These are phyloP conservation scores for Monilinia laxa DNA, from an alignment of 2,329 filamentous ascomycete genomes.

Conservation along the genomic window DNA sequence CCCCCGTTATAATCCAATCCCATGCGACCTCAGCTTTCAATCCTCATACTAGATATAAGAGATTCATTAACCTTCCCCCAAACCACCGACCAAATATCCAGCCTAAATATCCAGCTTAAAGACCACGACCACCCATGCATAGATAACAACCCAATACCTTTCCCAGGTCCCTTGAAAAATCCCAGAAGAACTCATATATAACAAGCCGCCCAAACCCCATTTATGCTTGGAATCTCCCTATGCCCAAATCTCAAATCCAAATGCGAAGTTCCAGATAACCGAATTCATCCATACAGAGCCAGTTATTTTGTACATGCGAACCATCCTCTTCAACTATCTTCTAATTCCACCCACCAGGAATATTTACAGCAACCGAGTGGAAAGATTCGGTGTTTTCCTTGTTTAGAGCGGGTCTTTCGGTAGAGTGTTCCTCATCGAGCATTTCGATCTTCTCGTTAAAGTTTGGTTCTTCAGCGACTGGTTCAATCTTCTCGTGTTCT, in stretches of 20 bases:
- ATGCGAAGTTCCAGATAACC: not conserved
- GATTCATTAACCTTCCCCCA: conserved; percentile 16
- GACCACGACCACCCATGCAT: not conserved
- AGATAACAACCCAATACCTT: not conserved
- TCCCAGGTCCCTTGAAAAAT: not conserved
- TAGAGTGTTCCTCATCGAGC: not conserved
- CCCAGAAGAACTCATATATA: not conserved
- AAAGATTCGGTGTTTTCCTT: conserved; percentile 6
- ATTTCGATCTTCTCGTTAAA: conserved; percentile 3
- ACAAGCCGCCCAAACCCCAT: not conserved
- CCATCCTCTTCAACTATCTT: not conserved
- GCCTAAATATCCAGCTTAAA: not conserved
- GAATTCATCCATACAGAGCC: not conserved
- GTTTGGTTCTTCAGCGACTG: not conserved
- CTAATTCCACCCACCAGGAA: conserved; percentile 15
- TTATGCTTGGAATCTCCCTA: not conserved
- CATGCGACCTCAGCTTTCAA: not conserved
- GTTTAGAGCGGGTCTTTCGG: not conserved
- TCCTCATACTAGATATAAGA: conserved; percentile 13
- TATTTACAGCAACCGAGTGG: not conserved
- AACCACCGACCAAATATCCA: not conserved
- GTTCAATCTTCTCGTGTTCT: conserved; percentile 12
- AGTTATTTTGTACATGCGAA: not conserved
- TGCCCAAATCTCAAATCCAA: conserved; percentile 1
- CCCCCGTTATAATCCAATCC: not conserved